These are phyloP conservation scores for Leavenworthia alabamica DNA, from an alignment of 345 rosid species.

Conservation along the genomic window DNA sequence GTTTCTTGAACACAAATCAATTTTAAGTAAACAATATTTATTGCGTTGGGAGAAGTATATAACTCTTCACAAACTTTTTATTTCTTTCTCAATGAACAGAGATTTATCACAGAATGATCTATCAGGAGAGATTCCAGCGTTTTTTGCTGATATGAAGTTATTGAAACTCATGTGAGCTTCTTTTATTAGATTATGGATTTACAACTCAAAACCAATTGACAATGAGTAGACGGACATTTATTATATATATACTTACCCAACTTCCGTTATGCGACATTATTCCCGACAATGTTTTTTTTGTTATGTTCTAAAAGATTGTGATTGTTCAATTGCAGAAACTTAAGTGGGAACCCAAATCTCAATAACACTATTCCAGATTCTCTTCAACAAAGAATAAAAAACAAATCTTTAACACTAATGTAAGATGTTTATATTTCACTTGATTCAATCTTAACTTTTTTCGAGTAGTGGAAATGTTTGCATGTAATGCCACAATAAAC, in stretches of 20 bases:
- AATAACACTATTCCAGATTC: constrained; percentile 8
- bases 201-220: too few relatives aligned
- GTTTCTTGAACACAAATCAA: not conserved
- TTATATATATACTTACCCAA: too few relatives aligned
- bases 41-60: not conserved
- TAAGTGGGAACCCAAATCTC: constrained; percentile 19
- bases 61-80: not conserved
- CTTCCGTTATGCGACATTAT: too few relatives aligned
- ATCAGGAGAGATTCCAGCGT: constrained; percentile 41
- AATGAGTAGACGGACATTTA: too few relatives aligned
- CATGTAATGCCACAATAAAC: too few relatives aligned
- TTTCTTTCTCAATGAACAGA: constrained; percentile 27
- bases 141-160: constrained; percentile 36
- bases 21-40: not conserved
- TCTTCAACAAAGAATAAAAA: constrained; percentile 6
- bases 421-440: constrained; percentile 12
- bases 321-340: constrained; percentile 23
- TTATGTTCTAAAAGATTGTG: not conserved
- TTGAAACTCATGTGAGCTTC: constrained; percentile 45
- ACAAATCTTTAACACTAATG: constrained; percentile 19
- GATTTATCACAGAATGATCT: constrained; percentile 51
- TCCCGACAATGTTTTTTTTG: too few relatives aligned
- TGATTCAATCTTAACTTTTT: not conserved
- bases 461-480: not conserved
- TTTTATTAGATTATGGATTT: too few relatives aligned